Percentiles rank a stretch among this genome's conserved stretches.
Conservation (phyloP, 75 land plant species). For the Pinus tabuliformis region DNA sequence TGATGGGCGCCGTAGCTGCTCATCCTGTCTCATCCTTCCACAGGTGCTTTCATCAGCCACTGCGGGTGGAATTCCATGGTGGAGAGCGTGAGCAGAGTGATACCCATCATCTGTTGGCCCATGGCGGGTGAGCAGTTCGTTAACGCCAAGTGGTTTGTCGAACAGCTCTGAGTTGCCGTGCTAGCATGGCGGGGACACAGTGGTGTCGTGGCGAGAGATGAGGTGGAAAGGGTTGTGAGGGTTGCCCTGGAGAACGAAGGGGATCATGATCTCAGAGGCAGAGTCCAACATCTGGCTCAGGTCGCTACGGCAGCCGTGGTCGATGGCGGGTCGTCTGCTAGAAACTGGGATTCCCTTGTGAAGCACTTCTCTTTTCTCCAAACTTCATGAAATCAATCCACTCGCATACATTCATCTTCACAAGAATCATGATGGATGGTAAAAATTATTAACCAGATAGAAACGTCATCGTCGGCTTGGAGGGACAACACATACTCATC, state of each 20-base stretch:
- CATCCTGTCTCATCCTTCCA: conserved; percentile 8
- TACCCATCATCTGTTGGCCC: conserved; percentile 32
- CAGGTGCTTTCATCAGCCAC: conserved; percentile 7
- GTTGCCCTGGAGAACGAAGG: conserved; percentile 1
- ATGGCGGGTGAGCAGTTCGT: conserved; percentile 11
- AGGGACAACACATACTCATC: no score
- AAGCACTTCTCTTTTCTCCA: no score
- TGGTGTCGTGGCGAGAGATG: background rate
- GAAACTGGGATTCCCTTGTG: background rate
- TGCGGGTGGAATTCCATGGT: conserved; percentile 14
- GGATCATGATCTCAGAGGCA: background rate
- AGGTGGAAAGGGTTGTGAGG: no score
- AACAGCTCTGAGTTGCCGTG: conserved; percentile 13
- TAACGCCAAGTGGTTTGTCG: conserved; percentile 6
- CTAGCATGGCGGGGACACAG: background rate
- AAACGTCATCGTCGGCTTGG: no score
- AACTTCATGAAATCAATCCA: no score
- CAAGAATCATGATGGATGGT: no score
- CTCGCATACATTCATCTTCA: no score
- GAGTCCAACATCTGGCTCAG: background rate
- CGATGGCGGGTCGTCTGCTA: background rate
- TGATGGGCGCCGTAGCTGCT: conserved; percentile 11
- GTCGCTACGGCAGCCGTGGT: background rate
- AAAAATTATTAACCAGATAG: no score
- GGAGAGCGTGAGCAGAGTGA: conserved; percentile 3